Conservation (phyloP, 106 monocot genomes). For the Narthecium ossifragum region DNA sequence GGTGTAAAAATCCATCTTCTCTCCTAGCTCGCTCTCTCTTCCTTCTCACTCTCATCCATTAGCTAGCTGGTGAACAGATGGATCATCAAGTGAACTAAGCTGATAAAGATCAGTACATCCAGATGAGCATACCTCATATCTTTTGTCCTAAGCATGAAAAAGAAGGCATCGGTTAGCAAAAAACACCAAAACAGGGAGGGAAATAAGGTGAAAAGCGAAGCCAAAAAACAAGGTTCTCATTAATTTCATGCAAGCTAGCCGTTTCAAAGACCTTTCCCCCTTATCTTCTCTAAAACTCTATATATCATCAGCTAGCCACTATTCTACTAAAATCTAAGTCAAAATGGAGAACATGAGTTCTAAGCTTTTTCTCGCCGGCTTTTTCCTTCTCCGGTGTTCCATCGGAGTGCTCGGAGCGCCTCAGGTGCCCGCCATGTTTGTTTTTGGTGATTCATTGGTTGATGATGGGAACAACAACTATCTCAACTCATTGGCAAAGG, state of each 20-base stretch:
- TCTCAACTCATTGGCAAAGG: constrained; percentile 50
- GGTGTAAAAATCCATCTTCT: no score
- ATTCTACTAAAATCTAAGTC: background rate
- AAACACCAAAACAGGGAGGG: constrained; percentile 5
- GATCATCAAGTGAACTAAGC: no score
- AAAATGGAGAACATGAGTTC: background rate
- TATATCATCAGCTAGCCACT: no score
- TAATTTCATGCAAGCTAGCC: background rate
- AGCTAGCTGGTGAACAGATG: no score
- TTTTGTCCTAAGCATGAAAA: background rate
- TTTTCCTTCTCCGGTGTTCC: background rate
- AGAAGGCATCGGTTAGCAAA: background rate
- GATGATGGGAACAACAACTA: constrained; percentile 82
- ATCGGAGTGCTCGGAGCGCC: constrained; percentile 4
- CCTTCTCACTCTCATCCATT: no score
- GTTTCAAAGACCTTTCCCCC: no score
- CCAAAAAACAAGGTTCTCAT: constrained; percentile 12
- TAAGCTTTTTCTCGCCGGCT: background rate
- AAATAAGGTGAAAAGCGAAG: background rate
- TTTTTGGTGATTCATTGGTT: constrained; percentile 76
- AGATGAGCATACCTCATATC: no score
- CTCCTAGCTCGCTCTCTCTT: no score
- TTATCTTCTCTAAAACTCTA: no score
- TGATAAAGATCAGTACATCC: no score
- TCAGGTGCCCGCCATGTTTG: constrained; percentile 56